phyloP scores from a whole-genome alignment of 1,139 yeast genomes.

The Debaryomyces robertsiae region DNA sequence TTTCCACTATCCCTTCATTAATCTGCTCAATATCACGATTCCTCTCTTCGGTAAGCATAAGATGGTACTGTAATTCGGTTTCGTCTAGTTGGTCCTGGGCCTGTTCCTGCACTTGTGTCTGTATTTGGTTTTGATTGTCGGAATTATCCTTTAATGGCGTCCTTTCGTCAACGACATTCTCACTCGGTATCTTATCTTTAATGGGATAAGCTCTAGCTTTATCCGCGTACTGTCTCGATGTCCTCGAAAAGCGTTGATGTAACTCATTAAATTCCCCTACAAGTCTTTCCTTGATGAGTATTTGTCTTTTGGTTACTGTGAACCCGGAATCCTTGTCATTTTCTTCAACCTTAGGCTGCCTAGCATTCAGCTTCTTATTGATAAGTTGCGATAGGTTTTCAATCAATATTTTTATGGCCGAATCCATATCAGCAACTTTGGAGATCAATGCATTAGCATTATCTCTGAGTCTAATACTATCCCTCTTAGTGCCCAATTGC shows the following conservation, averaged over 20 bases:
- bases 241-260: conserved; percentile 36
- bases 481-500: conserved; percentile 60
- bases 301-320: conserved; percentile 38
- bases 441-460: conserved; percentile 36
- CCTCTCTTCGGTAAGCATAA: conserved; percentile 68
- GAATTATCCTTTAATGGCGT: conserved; percentile 30
- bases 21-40: conserved; percentile 72
- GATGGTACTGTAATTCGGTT: conserved; percentile 75
- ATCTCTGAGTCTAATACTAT: conserved; percentile 42
- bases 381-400: conserved; percentile 35
- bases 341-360: conserved; percentile 1
- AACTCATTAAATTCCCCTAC: conserved; percentile 41
- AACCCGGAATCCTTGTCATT: conserved; percentile 17
- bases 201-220: conserved; percentile 31
- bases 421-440: conserved; percentile 32
- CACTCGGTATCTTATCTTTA: conserved; percentile 10
- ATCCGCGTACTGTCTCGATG: conserved; percentile 33
- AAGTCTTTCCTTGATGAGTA: conserved; percentile 43
- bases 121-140: conserved; percentile 24
- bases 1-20: conserved; percentile 77
- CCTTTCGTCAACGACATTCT: conserved; percentile 20
- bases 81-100: conserved; percentile 47
- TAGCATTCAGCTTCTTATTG: conserved; percentile 29
- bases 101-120: conserved; percentile 36
- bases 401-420: conserved; percentile 37